phyloP scores from a whole-genome alignment of 345 rosid genomes.

The Camelina neglecta region DNA sequence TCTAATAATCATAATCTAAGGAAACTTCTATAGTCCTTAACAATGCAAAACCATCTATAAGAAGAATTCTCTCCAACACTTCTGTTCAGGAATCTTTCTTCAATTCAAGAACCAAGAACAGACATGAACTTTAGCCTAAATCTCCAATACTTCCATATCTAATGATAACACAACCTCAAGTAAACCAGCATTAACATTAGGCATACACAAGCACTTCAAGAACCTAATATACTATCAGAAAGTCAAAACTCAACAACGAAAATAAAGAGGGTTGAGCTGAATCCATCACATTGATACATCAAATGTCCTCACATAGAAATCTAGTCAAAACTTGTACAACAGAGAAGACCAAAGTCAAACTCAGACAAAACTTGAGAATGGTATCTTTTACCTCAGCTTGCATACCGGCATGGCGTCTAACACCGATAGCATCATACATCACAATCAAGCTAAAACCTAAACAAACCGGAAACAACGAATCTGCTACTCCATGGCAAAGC shows the following conservation, averaged over 20 bases:
- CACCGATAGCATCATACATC: constrained; percentile 96
- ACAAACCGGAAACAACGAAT: constrained; percentile 91
- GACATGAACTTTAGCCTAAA: no score
- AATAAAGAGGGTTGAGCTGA: no score
- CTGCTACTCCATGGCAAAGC: constrained; percentile 85
- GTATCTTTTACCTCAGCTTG: constrained; percentile 76
- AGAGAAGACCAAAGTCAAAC: constrained; percentile 24
- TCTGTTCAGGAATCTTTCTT: no score
- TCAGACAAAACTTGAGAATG: constrained; percentile 14
- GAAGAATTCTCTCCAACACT: no score
- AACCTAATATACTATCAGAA: no score
- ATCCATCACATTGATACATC: no score
- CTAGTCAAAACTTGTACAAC: not conserved
- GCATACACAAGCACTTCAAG: no score
- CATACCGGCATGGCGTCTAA: constrained; percentile 97
- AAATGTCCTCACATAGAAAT: not conserved
- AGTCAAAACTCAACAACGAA: no score
- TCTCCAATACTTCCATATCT: no score
- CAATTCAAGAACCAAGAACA: no score
- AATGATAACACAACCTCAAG: no score
- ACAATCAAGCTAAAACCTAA: constrained; percentile 92
- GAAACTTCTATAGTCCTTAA: not conserved
- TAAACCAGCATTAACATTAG: no score
- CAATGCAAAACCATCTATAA: not conserved
- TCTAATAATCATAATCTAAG: not conserved